phyloP scores from a whole-genome alignment of 129 eudicot species.

The Heracleum sosnowskyi region DNA sequence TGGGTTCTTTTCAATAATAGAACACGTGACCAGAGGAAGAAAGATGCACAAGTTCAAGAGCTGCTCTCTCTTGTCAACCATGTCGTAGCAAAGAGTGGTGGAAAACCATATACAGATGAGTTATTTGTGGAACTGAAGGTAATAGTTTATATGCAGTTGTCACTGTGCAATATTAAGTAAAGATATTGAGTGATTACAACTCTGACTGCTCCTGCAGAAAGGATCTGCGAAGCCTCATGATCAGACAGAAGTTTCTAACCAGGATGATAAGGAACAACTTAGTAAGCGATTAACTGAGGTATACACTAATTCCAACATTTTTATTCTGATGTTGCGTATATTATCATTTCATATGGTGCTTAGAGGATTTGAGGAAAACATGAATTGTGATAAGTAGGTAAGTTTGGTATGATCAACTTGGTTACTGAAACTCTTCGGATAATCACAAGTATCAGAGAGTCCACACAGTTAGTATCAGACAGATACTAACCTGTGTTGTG shows the following conservation, averaged over 20 bases:
- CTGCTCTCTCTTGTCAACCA: constrained; percentile 58
- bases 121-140: constrained; percentile 68
- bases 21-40: constrained; percentile 39
- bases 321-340: background rate
- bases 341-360: background rate
- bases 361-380: too few species aligned
- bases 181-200: too few species aligned
- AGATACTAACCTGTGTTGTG: too few species aligned
- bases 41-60: constrained; percentile 39
- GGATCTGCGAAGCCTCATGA: constrained; percentile 56
- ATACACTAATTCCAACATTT: constrained; percentile 1
- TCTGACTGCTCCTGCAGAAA: constrained; percentile 34
- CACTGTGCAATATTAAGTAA: too few species aligned
- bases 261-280: constrained; percentile 52
- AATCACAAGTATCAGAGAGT: too few species aligned
- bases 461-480: too few species aligned
- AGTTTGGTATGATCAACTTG: background rate
- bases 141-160: background rate
- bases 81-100: constrained; percentile 44
- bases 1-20: constrained; percentile 68
- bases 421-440: too few species aligned
- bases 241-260: constrained; percentile 18
- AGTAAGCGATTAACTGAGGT: constrained; percentile 70
- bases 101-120: constrained; percentile 67
- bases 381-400: too few species aligned